Evolutionary conservation across 805 yeast species (phyloP).

Genomic region (Cyberlindnera galapagoensis): DNA sequence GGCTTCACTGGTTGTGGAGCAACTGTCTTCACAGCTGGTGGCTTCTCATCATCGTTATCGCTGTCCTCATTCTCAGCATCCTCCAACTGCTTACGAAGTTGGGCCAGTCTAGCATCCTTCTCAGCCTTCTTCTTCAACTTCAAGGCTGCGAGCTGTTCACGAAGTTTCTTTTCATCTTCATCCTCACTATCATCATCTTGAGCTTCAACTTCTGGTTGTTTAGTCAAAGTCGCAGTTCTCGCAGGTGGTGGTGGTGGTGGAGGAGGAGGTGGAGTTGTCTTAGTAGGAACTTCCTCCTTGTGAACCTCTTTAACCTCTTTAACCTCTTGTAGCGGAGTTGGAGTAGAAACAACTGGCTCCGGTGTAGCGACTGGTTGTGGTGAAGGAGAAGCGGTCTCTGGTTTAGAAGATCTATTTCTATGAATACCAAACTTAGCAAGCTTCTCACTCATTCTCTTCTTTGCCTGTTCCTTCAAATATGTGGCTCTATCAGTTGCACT

Average conservation of each 20-base stretch:
- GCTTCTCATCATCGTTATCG: slow-evolving; percentile 26
- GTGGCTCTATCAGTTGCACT: slow-evolving; percentile 62
- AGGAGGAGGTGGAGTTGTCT: slow-evolving; percentile 5
- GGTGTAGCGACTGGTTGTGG: slow-evolving; percentile 4
- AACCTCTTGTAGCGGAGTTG: slow-evolving; percentile 1
- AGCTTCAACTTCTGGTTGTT: slow-evolving; percentile 24
- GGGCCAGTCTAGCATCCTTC: slow-evolving; percentile 54
- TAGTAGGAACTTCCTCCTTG: slow-evolving; percentile 4
- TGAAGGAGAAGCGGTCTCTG: slow-evolving; percentile 2
- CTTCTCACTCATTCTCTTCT: slow-evolving; percentile 77
- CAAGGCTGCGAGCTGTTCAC: slow-evolving; percentile 32
- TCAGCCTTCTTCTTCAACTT: slow-evolving; percentile 48
- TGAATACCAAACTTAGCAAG: slow-evolving; percentile 68
- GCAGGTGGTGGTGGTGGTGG: slow-evolving; percentile 15
- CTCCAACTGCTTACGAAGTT: slow-evolving; percentile 53
- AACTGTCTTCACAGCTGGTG: slow-evolving; percentile 13
- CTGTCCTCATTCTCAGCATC: slow-evolving; percentile 42
- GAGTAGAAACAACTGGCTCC: slow-evolving; percentile 1
- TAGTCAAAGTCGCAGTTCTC: slow-evolving; percentile 2
- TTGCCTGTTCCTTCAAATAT: slow-evolving; percentile 76
- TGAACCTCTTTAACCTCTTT: slow-evolving; percentile 3
- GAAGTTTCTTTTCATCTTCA: slow-evolving; percentile 41
- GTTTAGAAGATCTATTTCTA: slow-evolving; percentile 24
- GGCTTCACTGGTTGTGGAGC: slow-evolving; percentile 15
- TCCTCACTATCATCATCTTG: slow-evolving; percentile 39